These are phyloP conservation scores for Penicillium polonicum DNA, from an alignment of 2,329 filamentous ascomycete genomes.

Conservation along the genomic window DNA sequence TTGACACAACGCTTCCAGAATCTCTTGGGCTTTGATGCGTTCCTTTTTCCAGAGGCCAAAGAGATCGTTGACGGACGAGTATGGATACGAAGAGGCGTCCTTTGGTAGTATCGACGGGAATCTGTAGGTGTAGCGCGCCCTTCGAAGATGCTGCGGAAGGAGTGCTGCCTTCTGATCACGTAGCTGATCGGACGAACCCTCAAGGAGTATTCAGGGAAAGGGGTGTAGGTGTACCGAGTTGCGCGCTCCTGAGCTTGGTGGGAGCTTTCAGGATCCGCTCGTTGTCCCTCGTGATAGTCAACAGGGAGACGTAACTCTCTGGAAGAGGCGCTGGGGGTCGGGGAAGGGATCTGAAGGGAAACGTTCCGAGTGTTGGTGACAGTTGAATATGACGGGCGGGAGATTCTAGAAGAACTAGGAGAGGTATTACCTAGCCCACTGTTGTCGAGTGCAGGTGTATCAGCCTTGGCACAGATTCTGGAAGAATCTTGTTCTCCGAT, in stretches of 20 bases:
- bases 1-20: background rate
- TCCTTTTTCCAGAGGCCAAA: background rate
- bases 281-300: background rate
- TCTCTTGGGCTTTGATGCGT: background rate
- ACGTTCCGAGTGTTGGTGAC: background rate
- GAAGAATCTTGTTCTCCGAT: background rate
- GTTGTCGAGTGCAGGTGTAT: background rate
- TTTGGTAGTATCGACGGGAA: background rate
- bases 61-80: background rate
- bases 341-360: background rate
- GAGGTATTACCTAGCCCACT: background rate
- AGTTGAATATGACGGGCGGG: background rate
- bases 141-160: background rate
- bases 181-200: background rate
- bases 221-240: background rate
- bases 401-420: background rate
- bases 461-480: background rate
- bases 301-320: background rate
- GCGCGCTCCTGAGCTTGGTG: background rate
- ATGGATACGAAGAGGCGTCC: background rate
- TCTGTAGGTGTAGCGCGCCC: background rate
- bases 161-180: background rate
- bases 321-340: background rate
- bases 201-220: background rate
- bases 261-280: background rate